Evolutionary conservation across 2,329 filamentous ascomycete genomes (phyloP).

Genomic region (Nemania sp.): DNA sequence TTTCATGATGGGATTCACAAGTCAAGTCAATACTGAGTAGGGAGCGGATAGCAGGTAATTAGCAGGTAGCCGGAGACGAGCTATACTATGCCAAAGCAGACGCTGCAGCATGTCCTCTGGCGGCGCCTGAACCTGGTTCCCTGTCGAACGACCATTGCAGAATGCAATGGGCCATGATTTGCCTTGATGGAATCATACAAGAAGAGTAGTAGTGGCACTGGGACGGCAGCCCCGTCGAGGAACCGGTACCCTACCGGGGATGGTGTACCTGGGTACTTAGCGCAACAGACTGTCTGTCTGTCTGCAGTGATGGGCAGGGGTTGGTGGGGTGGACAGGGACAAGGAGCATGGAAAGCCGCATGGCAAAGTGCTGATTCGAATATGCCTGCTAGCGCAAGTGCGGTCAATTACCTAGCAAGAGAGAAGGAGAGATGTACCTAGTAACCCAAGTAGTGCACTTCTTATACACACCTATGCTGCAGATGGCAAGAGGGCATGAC

Average conservation of each 20-base stretch:
- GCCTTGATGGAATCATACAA: slow-evolving; percentile 18
- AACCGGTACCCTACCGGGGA: slow-evolving; percentile 5
- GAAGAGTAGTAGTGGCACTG: background rate
- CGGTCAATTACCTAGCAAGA: background rate
- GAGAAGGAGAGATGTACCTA: background rate
- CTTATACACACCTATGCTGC: background rate
- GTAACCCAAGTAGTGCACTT: no score
- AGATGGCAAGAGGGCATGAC: no score
- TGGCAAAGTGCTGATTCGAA: slow-evolving; percentile 15
- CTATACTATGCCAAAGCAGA: no score
- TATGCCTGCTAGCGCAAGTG: slow-evolving; percentile 12
- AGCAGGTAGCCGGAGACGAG: no score
- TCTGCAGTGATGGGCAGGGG: background rate
- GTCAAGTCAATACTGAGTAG: no score
- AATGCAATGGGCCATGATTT: slow-evolving; percentile 11
- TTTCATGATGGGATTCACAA: slow-evolving; percentile 15
- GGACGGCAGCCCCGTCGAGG: slow-evolving; percentile 3
- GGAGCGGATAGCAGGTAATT: no score
- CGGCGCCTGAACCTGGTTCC: slow-evolving; percentile 19
- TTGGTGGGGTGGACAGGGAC: slow-evolving; percentile 6
- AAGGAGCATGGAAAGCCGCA: slow-evolving; percentile 2
- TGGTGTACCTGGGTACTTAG: background rate
- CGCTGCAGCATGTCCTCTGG: slow-evolving; percentile 13
- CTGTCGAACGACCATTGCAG: slow-evolving; percentile 14
- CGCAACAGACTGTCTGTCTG: no score